Evolutionary conservation across 2,329 filamentous ascomycete species (phyloP).

Genomic region (Botrytis elliptica): DNA sequence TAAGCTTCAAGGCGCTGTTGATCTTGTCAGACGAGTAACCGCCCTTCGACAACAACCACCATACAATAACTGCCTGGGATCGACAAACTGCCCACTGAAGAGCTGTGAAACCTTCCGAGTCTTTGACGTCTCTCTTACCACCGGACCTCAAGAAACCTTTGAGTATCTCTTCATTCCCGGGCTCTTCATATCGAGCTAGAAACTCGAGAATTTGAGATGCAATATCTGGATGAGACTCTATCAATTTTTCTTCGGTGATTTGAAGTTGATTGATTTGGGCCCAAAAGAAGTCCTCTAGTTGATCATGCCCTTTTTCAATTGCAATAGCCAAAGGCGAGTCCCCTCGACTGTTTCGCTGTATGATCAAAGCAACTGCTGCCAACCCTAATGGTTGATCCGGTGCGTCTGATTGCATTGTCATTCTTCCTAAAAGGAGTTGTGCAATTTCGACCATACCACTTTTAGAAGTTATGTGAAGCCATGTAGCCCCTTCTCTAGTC

Average conservation of each 20-base stretch:
- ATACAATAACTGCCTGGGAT: not conserved
- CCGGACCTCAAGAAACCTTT: not conserved
- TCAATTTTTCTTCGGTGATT: no score
- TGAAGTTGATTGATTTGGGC: no score
- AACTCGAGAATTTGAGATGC: not conserved
- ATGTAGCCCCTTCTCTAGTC: not conserved
- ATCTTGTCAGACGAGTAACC: not conserved
- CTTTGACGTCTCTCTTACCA: not conserved
- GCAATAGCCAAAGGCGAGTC: not conserved
- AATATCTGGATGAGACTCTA: no score
- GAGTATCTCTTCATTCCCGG: not conserved
- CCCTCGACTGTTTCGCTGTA: not conserved
- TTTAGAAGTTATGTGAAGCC: not conserved
- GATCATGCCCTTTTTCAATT: not conserved
- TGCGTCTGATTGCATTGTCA: not conserved
- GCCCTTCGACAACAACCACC: slow-evolving; percentile 1
- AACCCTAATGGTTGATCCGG: not conserved
- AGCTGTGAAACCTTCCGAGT: not conserved
- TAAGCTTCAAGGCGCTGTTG: not conserved
- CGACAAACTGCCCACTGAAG: not conserved
- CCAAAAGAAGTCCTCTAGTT: not conserved
- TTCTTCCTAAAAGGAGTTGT: not conserved
- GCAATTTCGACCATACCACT: not conserved
- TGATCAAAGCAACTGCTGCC: not conserved
- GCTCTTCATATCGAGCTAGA: not conserved